Base-by-base conservation (phyloP, 208 protist species). In the Willaertia magna region DNA sequence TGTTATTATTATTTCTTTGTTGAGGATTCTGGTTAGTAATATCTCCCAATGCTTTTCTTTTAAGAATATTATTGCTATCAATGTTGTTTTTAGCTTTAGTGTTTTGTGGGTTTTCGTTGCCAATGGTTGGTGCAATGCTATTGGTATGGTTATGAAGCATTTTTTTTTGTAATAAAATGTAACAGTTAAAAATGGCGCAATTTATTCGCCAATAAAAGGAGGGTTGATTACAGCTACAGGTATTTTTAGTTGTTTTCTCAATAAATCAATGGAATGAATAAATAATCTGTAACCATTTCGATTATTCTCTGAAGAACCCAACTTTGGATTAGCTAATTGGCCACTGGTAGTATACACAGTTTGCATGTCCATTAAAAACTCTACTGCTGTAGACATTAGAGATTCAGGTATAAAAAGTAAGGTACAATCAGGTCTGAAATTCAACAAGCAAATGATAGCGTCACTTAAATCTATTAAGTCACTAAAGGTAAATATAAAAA, bases 391-490 rank as follows among this genome's bases (percentile, higher is more conserved):
- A 3, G 4, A 9, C 2, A 55, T 55, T 4, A 42, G 4, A 26
- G n/a, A 6, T 26, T 83, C 78, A n/a, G 78, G n/a, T 7, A 83
- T 16, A 52, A 83, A 83, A 2, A 83, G 43, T 20, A 83, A 42
- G 6, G 78, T 83, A 42, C 43, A 55, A 55, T 83, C 78, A 16
- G 46, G 43, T 55, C 78, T 49, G 42, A 47, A 83, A 55, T 42
- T 83, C 12, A 83, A 47, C 6, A 83, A 39, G 11, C 43, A 55
- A 18, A 83, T 30, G 43, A 83, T 83, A 0, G 78, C 43, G n/a
- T 83, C 78, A 42, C 78, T 83, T n/a, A 83, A 55, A 83, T 83
- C 78, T 4, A 83, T 40, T 7, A 83, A 43, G 42, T 83, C 78
- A 22, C 46, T 2, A 49, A 55, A 55, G 2, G 78, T 59, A 42